phyloP scores from a whole-genome alignment of 805 yeast species.

The Suhomyces sp. region DNA sequence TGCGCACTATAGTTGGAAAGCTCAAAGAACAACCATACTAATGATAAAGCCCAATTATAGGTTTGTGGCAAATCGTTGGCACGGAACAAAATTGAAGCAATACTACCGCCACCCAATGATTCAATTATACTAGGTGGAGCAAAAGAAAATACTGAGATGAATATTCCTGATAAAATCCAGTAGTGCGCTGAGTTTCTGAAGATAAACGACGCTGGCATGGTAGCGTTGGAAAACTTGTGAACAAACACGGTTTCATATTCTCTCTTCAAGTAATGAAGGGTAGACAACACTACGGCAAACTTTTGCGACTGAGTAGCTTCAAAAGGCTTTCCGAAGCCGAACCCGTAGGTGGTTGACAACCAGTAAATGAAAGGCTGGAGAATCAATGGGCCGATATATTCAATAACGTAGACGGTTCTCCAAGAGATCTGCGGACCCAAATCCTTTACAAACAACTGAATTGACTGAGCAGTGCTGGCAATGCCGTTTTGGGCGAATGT shows the following conservation, averaged over 20 bases:
- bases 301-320: conserved; percentile 52
- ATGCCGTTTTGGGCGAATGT: conserved; percentile 47
- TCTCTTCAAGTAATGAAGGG: conserved; percentile 81
- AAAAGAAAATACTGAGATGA: conserved; percentile 50
- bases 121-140: conserved; percentile 21
- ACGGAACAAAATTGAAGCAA: conserved; percentile 10
- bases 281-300: conserved; percentile 51
- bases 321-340: conserved; percentile 25
- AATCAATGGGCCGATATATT: conserved; percentile 85
- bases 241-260: conserved; percentile 83
- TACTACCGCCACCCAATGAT: conserved; percentile 2
- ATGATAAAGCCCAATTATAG: conserved; percentile 33
- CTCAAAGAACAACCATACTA: conserved; percentile 59
- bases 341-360: conserved; percentile 30
- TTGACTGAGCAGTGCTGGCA: conserved; percentile 27
- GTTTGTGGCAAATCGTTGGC: conserved; percentile 35
- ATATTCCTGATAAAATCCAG: conserved; percentile 83
- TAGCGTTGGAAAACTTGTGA: conserved; percentile 80
- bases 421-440: conserved; percentile 91
- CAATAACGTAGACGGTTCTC: conserved; percentile 85
- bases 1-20: conserved; percentile 73
- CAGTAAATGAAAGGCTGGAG: conserved; percentile 71
- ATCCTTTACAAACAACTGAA: conserved; percentile 69
- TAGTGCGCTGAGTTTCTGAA: conserved; percentile 90
- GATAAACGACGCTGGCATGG: conserved; percentile 88